Percentiles rank a stretch among this genome's conserved stretches.
Conservation (phyloP, 2,329 filamentous ascomycete species). For the Fusarium duplospermum region DNA sequence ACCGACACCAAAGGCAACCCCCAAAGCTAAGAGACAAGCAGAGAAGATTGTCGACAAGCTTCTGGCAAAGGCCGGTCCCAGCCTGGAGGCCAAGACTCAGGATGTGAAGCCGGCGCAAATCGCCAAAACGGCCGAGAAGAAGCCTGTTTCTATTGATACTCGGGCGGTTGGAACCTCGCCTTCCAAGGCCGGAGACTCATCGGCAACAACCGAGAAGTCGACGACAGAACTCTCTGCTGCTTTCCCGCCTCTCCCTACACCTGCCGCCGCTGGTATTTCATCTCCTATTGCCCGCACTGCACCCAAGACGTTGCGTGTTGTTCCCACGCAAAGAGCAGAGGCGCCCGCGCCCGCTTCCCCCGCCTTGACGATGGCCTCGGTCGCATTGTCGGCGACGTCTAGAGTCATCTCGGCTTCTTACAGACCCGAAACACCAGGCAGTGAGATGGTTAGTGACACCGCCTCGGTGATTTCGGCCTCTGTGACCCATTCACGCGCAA, state of each 20-base stretch:
- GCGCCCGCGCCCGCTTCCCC: slow-evolving; percentile 55
- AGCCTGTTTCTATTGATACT: slow-evolving; percentile 60
- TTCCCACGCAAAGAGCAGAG: slow-evolving; percentile 75
- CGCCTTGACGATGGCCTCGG: slow-evolving; percentile 46
- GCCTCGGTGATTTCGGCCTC: slow-evolving; percentile 80
- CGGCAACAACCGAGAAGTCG: slow-evolving; percentile 48
- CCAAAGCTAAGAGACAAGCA: slow-evolving; percentile 46
- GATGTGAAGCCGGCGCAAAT: slow-evolving; percentile 22
- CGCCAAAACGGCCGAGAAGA: slow-evolving; percentile 27
- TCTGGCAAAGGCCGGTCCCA: slow-evolving; percentile 32
- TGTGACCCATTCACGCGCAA: slow-evolving; percentile 74
- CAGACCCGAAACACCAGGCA: slow-evolving; percentile 77
- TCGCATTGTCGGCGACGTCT: slow-evolving; percentile 44
- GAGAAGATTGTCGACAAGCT: slow-evolving; percentile 47
- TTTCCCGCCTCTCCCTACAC: slow-evolving; percentile 63
- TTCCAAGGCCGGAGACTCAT: slow-evolving; percentile 46
- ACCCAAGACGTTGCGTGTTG: slow-evolving; percentile 76
- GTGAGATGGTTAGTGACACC: slow-evolving; percentile 81
- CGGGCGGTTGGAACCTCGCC: slow-evolving; percentile 56
- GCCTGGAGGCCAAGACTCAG: slow-evolving; percentile 28
- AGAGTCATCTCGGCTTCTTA: slow-evolving; percentile 52
- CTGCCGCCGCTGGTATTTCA: slow-evolving; percentile 57
- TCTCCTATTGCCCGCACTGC: slow-evolving; percentile 64
- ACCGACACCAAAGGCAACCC: slow-evolving; percentile 50
- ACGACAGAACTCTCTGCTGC: slow-evolving; percentile 49